Evolutionary conservation across 2,329 filamentous ascomycete genomes (phyloP).

Genomic region (Chaetomiaceae sp.): DNA sequence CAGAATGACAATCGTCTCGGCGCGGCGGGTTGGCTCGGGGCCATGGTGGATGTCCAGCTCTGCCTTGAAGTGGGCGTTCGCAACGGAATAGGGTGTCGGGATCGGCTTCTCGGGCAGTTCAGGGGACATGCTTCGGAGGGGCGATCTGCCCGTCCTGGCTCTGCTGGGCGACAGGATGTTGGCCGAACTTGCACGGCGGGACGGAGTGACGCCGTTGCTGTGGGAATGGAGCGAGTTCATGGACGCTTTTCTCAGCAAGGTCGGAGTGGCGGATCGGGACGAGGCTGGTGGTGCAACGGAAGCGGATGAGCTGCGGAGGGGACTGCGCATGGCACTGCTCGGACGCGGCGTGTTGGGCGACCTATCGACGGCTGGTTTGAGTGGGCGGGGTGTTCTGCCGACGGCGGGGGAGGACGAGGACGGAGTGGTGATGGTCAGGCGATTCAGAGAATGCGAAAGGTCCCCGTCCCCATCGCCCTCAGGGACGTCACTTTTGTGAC

Average conservation of each 20-base stretch:
- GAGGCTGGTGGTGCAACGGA: slow-evolving; percentile 34
- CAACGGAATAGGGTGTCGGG: slow-evolving; percentile 52
- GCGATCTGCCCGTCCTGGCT: slow-evolving; percentile 31
- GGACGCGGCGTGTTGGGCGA: slow-evolving; percentile 37
- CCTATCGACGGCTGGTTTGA: slow-evolving; percentile 34
- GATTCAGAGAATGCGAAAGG: slow-evolving; percentile 21
- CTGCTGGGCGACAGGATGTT: slow-evolving; percentile 41
- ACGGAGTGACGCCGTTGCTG: slow-evolving; percentile 40
- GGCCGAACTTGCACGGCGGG: slow-evolving; percentile 46
- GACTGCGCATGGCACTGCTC: slow-evolving; percentile 38
- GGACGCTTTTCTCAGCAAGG: slow-evolving; percentile 52
- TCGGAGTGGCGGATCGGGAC: slow-evolving; percentile 45
- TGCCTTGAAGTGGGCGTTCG: slow-evolving; percentile 61
- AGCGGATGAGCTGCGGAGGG: slow-evolving; percentile 33
- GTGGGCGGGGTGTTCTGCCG: slow-evolving; percentile 23
- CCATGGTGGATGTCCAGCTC: slow-evolving; percentile 63
- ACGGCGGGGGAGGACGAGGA: slow-evolving; percentile 17
- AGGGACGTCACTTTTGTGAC: background rate
- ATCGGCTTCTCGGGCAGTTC: slow-evolving; percentile 36
- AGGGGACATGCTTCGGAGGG: slow-evolving; percentile 32
- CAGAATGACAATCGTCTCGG: slow-evolving; percentile 74
- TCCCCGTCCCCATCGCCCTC: slow-evolving; percentile 15
- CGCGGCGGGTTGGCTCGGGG: slow-evolving; percentile 34
- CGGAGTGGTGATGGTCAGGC: slow-evolving; percentile 21
- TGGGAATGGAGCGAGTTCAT: slow-evolving; percentile 51